These are phyloP conservation scores for Calvatia gigantea DNA, from an alignment of 768 basidiomycete species.

Conservation along the genomic window DNA sequence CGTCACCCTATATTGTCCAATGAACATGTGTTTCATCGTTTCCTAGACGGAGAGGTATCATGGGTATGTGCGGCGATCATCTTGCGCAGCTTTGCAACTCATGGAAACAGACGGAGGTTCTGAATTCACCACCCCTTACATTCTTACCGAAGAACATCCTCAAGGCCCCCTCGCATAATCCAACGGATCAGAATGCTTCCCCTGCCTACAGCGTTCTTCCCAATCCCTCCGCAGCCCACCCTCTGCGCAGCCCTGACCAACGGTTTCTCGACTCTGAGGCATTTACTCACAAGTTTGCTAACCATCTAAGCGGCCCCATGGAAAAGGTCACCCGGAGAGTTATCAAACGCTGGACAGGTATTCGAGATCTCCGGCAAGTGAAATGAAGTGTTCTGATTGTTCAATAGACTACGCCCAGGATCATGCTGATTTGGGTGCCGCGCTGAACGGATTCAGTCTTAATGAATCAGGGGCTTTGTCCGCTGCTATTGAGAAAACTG, in stretches of 20 bases:
- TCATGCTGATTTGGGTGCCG: constrained; percentile 86
- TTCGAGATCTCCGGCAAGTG: constrained; percentile 17
- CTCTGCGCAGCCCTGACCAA: constrained; percentile 90
- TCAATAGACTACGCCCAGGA: constrained; percentile 75
- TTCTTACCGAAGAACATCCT: constrained; percentile 92
- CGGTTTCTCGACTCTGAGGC: constrained; percentile 94
- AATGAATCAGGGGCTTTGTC: constrained; percentile 75
- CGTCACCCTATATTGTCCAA: constrained; percentile 94
- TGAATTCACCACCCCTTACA: constrained; percentile 90
- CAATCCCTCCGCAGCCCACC: constrained; percentile 84
- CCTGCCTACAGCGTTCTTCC: constrained; percentile 82
- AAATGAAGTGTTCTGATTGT: background rate
- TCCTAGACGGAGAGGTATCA: constrained; percentile 92
- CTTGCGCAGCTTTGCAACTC: background rate
- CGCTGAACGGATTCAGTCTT: constrained; percentile 89
- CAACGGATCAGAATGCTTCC: constrained; percentile 73
- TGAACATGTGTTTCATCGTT: constrained; percentile 94
- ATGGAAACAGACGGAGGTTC: constrained; percentile 72
- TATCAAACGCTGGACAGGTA: constrained; percentile 94
- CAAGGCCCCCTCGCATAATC: constrained; percentile 93
- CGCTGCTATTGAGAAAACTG: constrained; percentile 92
- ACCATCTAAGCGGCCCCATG: constrained; percentile 88
- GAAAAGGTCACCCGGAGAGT: constrained; percentile 93
- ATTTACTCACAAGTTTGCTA: constrained; percentile 94
- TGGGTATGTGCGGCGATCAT: constrained; percentile 61